Percentiles rank a stretch among this genome's conserved stretches.
Evolutionary conservation across 2,329 filamentous ascomycete genomes (phyloP).

Genomic region (Diaporthe citriasiana): DNA sequence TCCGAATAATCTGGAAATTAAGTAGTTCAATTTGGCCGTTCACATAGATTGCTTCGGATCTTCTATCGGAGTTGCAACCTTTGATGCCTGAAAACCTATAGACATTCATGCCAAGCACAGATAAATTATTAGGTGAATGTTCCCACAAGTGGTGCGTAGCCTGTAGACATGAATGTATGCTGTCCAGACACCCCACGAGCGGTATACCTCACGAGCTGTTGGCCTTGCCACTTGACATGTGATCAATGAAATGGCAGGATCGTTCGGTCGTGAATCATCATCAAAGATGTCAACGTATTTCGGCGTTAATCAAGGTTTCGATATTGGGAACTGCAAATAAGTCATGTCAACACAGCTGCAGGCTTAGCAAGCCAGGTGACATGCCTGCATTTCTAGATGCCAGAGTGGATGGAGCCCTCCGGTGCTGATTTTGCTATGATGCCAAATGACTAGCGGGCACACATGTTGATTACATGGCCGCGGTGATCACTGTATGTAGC

Average conservation of each 20-base stretch:
- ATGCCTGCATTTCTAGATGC: neutral
- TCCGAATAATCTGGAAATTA: neutral
- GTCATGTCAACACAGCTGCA: neutral
- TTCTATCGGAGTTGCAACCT: rapidly evolving
- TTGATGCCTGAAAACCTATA: rapidly evolving
- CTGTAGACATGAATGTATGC: neutral
- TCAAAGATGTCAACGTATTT: neutral
- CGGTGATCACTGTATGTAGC: neutral
- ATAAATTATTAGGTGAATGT: neutral
- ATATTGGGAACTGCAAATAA: neutral
- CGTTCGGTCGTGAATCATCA: neutral
- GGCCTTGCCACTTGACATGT: neutral
- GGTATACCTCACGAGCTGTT: neutral
- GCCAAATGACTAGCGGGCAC: slow-evolving; percentile 6
- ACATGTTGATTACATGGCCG: neutral
- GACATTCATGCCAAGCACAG: neutral
- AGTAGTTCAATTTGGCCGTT: neutral
- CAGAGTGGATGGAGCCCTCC: neutral
- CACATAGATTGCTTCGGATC: neutral
- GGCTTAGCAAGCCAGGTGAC: neutral
- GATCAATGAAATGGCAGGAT: neutral
- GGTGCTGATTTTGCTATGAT: neutral
- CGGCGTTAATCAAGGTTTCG: neutral
- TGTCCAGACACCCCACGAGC: no score
- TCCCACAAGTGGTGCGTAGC: neutral